Evolutionary conservation across 2,329 filamentous ascomycete genomes (phyloP), one percentile per base, ranked within the genome.

Genomic region (Biscogniauxia mediterranea): DNA sequence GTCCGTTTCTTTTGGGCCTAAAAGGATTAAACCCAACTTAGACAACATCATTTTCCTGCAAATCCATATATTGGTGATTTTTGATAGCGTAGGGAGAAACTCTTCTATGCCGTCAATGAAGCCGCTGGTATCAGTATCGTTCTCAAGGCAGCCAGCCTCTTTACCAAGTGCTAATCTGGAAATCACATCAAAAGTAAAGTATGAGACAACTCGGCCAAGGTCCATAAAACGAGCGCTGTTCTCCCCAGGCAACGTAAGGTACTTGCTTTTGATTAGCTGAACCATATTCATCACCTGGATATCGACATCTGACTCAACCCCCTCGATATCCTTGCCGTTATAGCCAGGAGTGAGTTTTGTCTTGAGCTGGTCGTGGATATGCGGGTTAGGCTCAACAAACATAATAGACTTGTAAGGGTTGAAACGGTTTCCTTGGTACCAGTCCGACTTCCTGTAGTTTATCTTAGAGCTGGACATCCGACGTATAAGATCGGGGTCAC

Each of bases 131-230:
- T 74, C 71, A 1, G 61, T 56, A 50, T 72, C 68, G 0, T 60
- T 61, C 11, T 64, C 58, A 0, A 73, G 26, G 32, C 64, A 72
- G 2, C 71, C 71, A 42, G 73, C 68, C 2, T 64, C 59, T 20
- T 68, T 53, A 11, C 71, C 69, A n/a, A 69, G 69, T 0, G 70
- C 61, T 15, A 73, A 55, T 4, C 63, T 62, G 20, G 68, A 67
- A 56, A 74, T 68, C 15, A 68, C 67, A 57, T 73, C 72, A 9
- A 74, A 42, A 32, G 64, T 65, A 55, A 67, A 68, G 15, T 59
- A 64, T 0, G 55, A 46, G 5, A 60, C 21, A 0, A 64, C 49
- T 19, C 54, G 23, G 6, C 56, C 63, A 2, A 70, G 56, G 23
- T 66, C 50, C 9, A 66, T 28, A 15, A 61, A 58, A 19, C 55